A percentile compares a stretch with the other conserved stretches of the same genome.
These are phyloP conservation scores for Nannochloris sp. DNA, from an alignment of 139 green algal species.

Conservation along the genomic window DNA sequence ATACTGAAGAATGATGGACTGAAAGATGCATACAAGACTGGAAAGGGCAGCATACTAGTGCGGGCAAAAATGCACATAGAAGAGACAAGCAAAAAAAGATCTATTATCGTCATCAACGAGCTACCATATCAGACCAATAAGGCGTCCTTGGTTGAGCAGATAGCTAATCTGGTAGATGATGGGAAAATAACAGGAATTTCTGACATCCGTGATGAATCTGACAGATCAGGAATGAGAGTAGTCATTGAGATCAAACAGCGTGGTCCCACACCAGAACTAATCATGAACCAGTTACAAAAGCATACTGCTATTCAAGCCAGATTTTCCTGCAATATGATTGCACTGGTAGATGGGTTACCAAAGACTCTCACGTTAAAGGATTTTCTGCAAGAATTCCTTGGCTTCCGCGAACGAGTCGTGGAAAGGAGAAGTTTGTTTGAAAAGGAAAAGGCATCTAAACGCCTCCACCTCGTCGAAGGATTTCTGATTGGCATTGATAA, in stretches of 20 bases:
- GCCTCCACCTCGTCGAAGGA: conserved; percentile 73
- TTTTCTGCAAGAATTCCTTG: conserved; percentile 65
- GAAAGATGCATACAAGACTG: conserved; percentile 52
- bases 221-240: conserved; percentile 78
- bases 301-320: conserved; percentile 67
- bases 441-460: conserved; percentile 43
- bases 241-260: conserved; percentile 79
- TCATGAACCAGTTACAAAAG: conserved; percentile 77
- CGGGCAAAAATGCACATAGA: conserved; percentile 63
- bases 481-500: conserved; percentile 55
- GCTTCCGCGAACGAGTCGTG: conserved; percentile 75
- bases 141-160: conserved; percentile 38
- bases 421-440: conserved; percentile 42
- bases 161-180: conserved; percentile 79
- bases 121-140: conserved; percentile 91
- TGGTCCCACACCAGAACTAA: conserved; percentile 28
- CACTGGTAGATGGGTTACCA: conserved; percentile 51
- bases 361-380: conserved; percentile 53
- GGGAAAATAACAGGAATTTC: conserved; percentile 56
- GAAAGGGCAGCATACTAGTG: conserved; percentile 59
- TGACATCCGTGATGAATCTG: conserved; percentile 91
- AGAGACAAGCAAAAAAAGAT: conserved; percentile 12
- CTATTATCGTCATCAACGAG: conserved; percentile 75
- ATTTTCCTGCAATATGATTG: conserved; percentile 77
- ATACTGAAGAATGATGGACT: conserved; percentile 46